Evolutionary conservation across 148 eudicot genomes (phyloP), one percentile per base, ranked within the genome.

Genomic region (Chenopodium berlandieri): DNA sequence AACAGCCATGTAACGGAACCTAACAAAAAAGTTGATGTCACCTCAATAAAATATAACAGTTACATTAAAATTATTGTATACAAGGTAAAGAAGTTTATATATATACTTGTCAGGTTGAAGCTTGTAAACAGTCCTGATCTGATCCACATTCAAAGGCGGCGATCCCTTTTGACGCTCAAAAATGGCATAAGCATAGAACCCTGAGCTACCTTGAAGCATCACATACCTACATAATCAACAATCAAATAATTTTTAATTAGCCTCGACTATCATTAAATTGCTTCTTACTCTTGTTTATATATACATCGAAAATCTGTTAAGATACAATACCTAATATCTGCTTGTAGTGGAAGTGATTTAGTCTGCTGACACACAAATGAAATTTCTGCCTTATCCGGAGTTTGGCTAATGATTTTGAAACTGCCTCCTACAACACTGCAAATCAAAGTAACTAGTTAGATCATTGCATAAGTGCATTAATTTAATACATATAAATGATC

Each of bases 1-100:
- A 27, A 91, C 64, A 17, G 97, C 94, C 97, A 93, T 91, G 82
- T 89, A 93, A 72, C 84, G 83, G 80, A 95, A 95, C 91, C 98
- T 94, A 54, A 27, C 22, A 52, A 16, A 65, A 19, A 40, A 2
- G 6, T 5, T 22, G 12, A 70, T 56, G 1, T 14, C 19, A 12
- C 5, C 62, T 56, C 7, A 56, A 56, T 17, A 19, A 56, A 16
- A 14, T 22, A 56, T 4, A 56, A 12, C 17, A 56, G 16, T 56
- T 56, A 17, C 62, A 56, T 56, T 16, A 56, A 56, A 56, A 56
- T 3, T 0, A 2, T 56, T 20, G 65, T 20, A 8, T 19, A 62
- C n/a, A 62, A 52, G 23, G 23, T 17, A 40, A 9, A 5, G 12
- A 47, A 75, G 25, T 1, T 23, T 17, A 47, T 8, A 65, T 17